Conservation (phyloP, 2,329 filamentous ascomycete species). For the Cladosporium oxysporum region DNA sequence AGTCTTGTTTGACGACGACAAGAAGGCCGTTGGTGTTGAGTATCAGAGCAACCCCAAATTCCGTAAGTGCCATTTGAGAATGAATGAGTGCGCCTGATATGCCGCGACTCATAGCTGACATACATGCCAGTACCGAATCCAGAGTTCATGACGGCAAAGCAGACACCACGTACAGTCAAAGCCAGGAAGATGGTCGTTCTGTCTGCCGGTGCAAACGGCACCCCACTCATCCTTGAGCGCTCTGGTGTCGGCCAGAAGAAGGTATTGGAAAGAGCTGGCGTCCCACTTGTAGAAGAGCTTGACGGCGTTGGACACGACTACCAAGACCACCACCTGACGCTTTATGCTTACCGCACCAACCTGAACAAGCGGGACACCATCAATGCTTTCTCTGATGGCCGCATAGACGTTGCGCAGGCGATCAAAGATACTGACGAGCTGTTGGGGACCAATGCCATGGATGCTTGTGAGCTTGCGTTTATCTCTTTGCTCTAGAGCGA, state of each 20-base stretch:
- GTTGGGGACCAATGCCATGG: slow-evolving; percentile 60
- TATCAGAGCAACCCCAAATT: slow-evolving; percentile 51
- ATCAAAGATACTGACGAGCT: slow-evolving; percentile 51
- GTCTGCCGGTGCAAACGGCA: slow-evolving; percentile 54
- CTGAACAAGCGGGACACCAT: slow-evolving; percentile 52
- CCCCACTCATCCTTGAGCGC: slow-evolving; percentile 60
- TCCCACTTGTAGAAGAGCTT: slow-evolving; percentile 49
- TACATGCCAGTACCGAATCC: slow-evolving; percentile 27
- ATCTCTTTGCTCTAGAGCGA: not conserved
- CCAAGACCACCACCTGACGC: slow-evolving; percentile 58
- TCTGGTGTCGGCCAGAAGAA: slow-evolving; percentile 60
- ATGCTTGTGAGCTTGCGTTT: slow-evolving; percentile 41
- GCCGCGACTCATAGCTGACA: not conserved
- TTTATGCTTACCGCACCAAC: slow-evolving; percentile 55
- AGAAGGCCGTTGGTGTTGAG: slow-evolving; percentile 61
- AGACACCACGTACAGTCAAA: slow-evolving; percentile 45
- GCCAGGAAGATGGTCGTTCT: slow-evolving; percentile 59
- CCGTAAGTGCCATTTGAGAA: slow-evolving; percentile 20
- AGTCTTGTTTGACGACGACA: slow-evolving; percentile 34
- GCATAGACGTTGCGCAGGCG: slow-evolving; percentile 48
- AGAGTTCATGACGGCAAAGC: slow-evolving; percentile 38
- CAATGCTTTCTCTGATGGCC: slow-evolving; percentile 55
- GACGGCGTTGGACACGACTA: slow-evolving; percentile 57
- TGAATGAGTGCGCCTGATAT: not conserved
- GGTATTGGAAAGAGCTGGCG: slow-evolving; percentile 49